Conservation (phyloP, 2,329 filamentous ascomycete genomes). For the Colletotrichum nymphaeae region DNA sequence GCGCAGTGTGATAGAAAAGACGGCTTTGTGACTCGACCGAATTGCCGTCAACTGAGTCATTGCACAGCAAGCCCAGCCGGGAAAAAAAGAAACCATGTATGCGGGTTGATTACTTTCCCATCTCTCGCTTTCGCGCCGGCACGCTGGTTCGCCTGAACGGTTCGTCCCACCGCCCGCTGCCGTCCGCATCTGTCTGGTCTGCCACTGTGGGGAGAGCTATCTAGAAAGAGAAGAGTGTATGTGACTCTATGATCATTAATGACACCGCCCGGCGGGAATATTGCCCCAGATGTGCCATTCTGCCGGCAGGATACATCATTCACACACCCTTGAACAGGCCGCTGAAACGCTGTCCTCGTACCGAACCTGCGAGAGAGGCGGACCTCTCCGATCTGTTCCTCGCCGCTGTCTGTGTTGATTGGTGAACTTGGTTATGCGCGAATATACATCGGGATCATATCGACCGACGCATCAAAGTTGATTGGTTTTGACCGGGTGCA, state of each 20-base stretch:
- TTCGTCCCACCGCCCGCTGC: not conserved
- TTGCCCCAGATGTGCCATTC: not conserved
- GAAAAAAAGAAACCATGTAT: not conserved
- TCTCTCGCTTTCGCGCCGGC: not conserved
- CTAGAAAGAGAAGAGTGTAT: not conserved
- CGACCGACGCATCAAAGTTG: not conserved
- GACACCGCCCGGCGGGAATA: constrained; percentile 3
- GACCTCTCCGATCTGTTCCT: not conserved
- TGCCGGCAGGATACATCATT: not conserved
- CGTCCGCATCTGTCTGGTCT: not conserved
- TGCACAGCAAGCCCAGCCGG: not conserved
- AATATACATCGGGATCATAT: not conserved
- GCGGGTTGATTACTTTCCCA: not conserved
- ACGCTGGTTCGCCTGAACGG: not conserved
- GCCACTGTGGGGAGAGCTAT: not conserved
- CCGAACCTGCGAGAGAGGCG: not conserved
- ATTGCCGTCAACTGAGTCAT: not conserved
- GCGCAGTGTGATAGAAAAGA: not conserved
- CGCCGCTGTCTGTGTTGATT: not conserved
- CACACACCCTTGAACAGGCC: not conserved
- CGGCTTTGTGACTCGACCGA: not conserved
- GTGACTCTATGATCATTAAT: not conserved
- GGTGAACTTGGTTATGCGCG: not conserved
- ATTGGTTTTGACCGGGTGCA: not conserved
- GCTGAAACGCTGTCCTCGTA: constrained; percentile 1